A percentile compares a stretch with the other conserved stretches of the same genome.
phyloP scores from a whole-genome alignment of 768 basidiomycete genomes.

The Hysterangium stoloniferum region DNA sequence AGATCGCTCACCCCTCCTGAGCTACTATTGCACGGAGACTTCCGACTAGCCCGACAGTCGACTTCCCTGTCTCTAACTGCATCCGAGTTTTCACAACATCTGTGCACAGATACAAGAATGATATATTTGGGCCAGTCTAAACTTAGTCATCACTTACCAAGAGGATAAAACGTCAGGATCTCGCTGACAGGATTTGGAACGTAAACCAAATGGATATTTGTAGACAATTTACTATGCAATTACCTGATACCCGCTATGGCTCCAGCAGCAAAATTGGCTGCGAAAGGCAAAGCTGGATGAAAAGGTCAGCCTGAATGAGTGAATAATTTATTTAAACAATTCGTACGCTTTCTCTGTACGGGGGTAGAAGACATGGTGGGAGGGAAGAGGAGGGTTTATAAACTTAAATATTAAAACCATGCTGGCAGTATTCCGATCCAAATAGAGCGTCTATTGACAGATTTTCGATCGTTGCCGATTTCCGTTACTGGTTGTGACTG shows the following conservation, averaged over 20 bases:
- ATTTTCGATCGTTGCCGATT: too few species aligned
- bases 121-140: too few species aligned
- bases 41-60: constrained; percentile 67
- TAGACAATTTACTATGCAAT: neutral
- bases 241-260: constrained; percentile 79
- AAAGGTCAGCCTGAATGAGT: neutral
- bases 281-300: constrained; percentile 65
- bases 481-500: too few species aligned
- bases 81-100: constrained; percentile 88
- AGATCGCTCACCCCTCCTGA: constrained; percentile 70
- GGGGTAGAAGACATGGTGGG: constrained; percentile 5
- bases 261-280: constrained; percentile 88
- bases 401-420: too few species aligned
- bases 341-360: constrained; percentile 3
- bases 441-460: too few species aligned
- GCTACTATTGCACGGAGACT: constrained; percentile 77
- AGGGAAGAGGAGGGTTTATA: too few species aligned
- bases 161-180: constrained; percentile 71
- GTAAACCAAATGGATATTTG: constrained; percentile 11
- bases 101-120: constrained; percentile 21
- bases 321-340: neutral
- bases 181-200: constrained; percentile 26
- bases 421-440: too few species aligned
- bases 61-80: constrained; percentile 88
- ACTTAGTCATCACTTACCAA: constrained; percentile 40